Evolutionary conservation across 2,329 filamentous ascomycete species (phyloP).

Genomic region (Nigrograna mackinnonii): DNA sequence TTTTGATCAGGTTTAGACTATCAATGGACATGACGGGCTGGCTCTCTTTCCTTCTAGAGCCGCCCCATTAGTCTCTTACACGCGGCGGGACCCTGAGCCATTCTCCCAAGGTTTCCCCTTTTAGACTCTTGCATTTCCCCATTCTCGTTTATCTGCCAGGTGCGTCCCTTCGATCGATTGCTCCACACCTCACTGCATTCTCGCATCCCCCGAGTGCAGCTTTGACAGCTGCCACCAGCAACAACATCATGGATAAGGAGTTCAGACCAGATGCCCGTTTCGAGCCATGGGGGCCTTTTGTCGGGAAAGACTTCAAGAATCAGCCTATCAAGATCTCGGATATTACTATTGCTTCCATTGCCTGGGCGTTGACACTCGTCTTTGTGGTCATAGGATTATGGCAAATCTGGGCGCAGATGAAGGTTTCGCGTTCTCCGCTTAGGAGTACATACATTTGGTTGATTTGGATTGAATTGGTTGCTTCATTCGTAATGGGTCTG

Average conservation of each 20-base stretch:
- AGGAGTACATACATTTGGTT: conserved; percentile 51
- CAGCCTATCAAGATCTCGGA: conserved; percentile 33
- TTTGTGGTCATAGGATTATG: conserved; percentile 32
- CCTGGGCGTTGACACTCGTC: conserved; percentile 33
- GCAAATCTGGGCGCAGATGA: conserved; percentile 32
- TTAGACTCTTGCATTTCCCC: background rate
- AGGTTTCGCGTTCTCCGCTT: conserved; percentile 25
- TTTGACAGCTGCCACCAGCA: background rate
- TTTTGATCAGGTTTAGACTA: no score
- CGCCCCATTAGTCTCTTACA: no score
- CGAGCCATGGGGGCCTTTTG: conserved; percentile 19
- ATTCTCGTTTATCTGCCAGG: background rate
- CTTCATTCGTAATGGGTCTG: conserved; percentile 48
- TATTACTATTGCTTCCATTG: conserved; percentile 32
- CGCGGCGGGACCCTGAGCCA: no score
- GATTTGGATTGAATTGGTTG: conserved; percentile 52
- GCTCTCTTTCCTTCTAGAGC: no score
- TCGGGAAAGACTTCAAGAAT: conserved; percentile 17
- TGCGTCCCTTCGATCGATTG: background rate
- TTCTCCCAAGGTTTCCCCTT: background rate
- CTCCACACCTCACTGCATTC: background rate
- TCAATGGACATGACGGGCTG: no score
- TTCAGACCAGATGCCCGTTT: conserved; percentile 11
- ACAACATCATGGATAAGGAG: conserved; percentile 12
- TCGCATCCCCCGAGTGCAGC: background rate